Percentiles rank a stretch among this genome's conserved stretches.
Conservation (phyloP, 2,329 filamentous ascomycete genomes). For the Nigrospora oryzae region DNA sequence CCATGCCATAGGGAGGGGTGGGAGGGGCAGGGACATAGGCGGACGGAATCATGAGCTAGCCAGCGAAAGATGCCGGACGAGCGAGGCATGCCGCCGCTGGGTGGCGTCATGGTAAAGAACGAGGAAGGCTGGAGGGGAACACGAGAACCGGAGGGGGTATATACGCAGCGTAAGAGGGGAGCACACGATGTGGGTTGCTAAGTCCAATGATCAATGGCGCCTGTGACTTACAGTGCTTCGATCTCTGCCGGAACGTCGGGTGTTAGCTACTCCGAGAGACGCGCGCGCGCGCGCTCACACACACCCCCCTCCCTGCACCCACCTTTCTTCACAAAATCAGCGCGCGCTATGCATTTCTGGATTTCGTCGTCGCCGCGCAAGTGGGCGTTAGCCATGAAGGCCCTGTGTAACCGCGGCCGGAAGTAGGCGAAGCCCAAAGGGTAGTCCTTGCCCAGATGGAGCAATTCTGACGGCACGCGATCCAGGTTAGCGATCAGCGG, state of each 20-base stretch:
- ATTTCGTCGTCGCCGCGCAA: conserved; percentile 70
- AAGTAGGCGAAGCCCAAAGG: conserved; percentile 79
- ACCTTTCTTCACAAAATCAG: conserved; percentile 91
- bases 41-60: no score
- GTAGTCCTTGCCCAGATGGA: conserved; percentile 79
- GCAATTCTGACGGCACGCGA: conserved; percentile 51
- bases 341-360: conserved; percentile 62
- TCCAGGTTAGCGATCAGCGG: no score
- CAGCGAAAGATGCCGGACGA: no score
- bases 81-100: no score
- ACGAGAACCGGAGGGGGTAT: no score
- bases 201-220: neutral
- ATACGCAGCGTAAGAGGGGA: no score
- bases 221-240: conserved; percentile 69
- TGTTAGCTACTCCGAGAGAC: neutral
- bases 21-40: no score
- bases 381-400: conserved; percentile 69
- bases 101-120: no score
- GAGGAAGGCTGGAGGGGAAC: no score
- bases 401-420: conserved; percentile 69
- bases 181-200: no score
- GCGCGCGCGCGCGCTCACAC: no score
- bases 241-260: conserved; percentile 52
- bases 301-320: conserved; percentile 3
- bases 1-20: no score